Evolutionary conservation across 2,329 filamentous ascomycete genomes (phyloP), one percentile per base, ranked within the genome.

Genomic region (Xylariomycetidae sp.): DNA sequence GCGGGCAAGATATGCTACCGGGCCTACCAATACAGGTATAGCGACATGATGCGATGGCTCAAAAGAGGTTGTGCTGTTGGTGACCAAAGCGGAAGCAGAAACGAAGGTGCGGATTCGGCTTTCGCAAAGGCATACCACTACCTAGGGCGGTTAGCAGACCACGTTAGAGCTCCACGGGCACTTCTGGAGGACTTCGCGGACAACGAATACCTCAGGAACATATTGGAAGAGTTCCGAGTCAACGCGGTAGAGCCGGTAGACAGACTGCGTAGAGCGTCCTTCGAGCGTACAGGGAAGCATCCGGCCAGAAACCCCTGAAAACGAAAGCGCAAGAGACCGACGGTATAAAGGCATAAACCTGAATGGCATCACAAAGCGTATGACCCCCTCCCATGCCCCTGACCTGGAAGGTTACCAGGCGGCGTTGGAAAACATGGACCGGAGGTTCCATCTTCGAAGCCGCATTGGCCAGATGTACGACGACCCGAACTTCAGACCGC

Each of bases 121-220:
- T n/a, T 65, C 35, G 35, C 40, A 4, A 25, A 29, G 3, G 50
- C 60, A 5, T 48, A 52, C 4, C 70, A 73, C 42, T 53, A 56
- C 20, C 46, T 74, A 6, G 67, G 69, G 3, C 56, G 68, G 1
- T 44, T 74, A 2, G 61, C 61, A n/a, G 49, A 64, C 15, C 63
- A 64, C 32, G 47, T 65, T 2, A 57, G 64, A 8, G 59, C 61
- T 1, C 49, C 58, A 0, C 52, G 54, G 4, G 40, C 59, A 7
- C 51, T 74, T 1, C 30, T 70, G 2, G 41, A 53, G 6, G 56
- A 61, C 31, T 47, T 53, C 2, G 29, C 29, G 5, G 54, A 60
- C 28, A 46, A 52, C 3, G 20, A 29, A 3, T 37, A 39, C 9
- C 22, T 70, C 6, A 38, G 39, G 2, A 32, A 52, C 2, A 24